A percentile compares a stretch with the other conserved stretches of the same genome.
Conservation (phyloP, 805 yeast species). For the Candida suzukii region DNA sequence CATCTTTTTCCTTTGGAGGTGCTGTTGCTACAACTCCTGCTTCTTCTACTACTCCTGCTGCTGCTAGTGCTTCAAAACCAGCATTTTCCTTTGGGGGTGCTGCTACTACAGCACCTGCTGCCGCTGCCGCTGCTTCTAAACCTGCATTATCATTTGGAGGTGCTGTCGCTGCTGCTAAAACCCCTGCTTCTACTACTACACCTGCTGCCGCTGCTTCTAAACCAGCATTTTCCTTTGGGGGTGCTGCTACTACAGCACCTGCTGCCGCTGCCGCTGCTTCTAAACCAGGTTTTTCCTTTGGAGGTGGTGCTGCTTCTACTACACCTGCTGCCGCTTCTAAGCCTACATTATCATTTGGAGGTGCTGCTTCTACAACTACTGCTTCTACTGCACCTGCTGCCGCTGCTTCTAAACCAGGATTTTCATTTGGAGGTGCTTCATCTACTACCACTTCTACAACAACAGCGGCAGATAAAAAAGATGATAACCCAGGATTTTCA, state of each 20-base stretch:
- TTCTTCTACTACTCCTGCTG: conserved; percentile 7
- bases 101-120: conserved; percentile 2
- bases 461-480: conserved; percentile 8
- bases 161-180: conserved; percentile 4
- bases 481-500: conserved; percentile 1
- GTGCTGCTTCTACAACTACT: conserved; percentile 6
- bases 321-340: conserved; percentile 5
- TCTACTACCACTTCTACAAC: conserved; percentile 3
- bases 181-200: conserved; percentile 3
- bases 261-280: neutral
- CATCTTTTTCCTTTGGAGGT: conserved; percentile 4
- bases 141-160: conserved; percentile 12
- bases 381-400: neutral
- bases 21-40: conserved; percentile 9
- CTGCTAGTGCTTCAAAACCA: conserved; percentile 3
- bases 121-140: conserved; percentile 4
- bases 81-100: conserved; percentile 4
- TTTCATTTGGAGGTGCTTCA: conserved; percentile 5
- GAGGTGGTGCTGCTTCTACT: conserved; percentile 5
- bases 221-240: conserved; percentile 4
- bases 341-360: conserved; percentile 6
- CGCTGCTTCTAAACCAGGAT: conserved; percentile 1
- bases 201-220: neutral
- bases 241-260: conserved; percentile 1
- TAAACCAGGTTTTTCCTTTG: conserved; percentile 12